A percentile compares a stretch with the other conserved stretches of the same genome.
phyloP scores from a whole-genome alignment of 768 basidiomycete genomes.

The Suillus weaverae region DNA sequence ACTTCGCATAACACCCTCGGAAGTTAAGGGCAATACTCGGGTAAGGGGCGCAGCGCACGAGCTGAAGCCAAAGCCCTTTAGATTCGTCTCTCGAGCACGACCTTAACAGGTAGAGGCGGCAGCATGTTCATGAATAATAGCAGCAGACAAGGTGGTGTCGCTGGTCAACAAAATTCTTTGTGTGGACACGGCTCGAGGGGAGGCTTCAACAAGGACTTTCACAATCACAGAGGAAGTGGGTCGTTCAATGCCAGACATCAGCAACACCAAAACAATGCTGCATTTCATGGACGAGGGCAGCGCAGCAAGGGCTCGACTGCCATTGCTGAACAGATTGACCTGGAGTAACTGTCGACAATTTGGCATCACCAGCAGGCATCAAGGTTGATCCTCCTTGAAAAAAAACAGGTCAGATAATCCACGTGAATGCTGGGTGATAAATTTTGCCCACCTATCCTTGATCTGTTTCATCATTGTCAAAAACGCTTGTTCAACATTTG shows the following conservation, averaged over 20 bases:
- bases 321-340: too few relatives aligned
- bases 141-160: slow-evolving; percentile 41
- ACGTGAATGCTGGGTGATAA: not conserved
- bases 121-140: slow-evolving; percentile 33
- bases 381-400: slow-evolving; percentile 74
- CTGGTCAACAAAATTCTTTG: slow-evolving; percentile 46
- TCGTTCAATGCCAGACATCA: slow-evolving; percentile 18
- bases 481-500: slow-evolving; percentile 52
- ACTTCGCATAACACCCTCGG: too few relatives aligned
- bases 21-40: too few relatives aligned
- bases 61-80: too few relatives aligned
- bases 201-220: too few relatives aligned
- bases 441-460: slow-evolving; percentile 72
- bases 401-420: slow-evolving; percentile 6
- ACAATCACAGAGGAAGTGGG: too few relatives aligned
- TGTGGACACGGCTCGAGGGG: slow-evolving; percentile 47
- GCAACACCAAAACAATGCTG: slow-evolving; percentile 38
- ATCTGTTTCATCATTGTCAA: slow-evolving; percentile 93
- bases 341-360: slow-evolving; percentile 35
- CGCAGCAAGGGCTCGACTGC: too few relatives aligned
- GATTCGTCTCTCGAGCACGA: too few relatives aligned
- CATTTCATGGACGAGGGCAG: slow-evolving; percentile 63
- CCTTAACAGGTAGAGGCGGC: too few relatives aligned
- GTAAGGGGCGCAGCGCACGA: too few relatives aligned
- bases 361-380: slow-evolving; percentile 69